Conservation (phyloP, 208 protist genomes). For the Trypanosoma grayi region DNA sequence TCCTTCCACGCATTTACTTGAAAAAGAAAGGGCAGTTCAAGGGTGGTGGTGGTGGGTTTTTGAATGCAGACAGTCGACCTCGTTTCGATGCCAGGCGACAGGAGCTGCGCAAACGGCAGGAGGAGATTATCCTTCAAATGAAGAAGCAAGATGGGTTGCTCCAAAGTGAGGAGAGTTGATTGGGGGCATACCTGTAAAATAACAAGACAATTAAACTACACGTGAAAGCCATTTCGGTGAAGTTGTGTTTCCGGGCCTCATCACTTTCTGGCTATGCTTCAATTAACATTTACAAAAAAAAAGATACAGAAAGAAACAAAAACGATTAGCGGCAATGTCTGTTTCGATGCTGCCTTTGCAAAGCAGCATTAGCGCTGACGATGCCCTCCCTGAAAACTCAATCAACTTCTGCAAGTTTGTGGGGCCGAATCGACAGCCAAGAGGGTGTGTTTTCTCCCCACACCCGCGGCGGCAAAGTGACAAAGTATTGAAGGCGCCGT, state of each 20-base stretch:
- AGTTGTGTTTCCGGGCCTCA: too few relatives aligned
- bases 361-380: slow-evolving; percentile 12
- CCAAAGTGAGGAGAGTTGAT: not conserved
- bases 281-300: too few relatives aligned
- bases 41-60: slow-evolving; percentile 11
- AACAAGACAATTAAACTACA: not conserved
- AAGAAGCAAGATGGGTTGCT: slow-evolving; percentile 46
- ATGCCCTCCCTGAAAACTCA: slow-evolving; percentile 8
- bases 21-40: slow-evolving; percentile 25
- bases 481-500: not conserved
- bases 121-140: slow-evolving; percentile 64
- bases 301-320: not conserved
- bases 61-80: slow-evolving; percentile 12
- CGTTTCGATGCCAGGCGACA: slow-evolving; percentile 27
- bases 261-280: not conserved
- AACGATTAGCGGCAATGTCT: slow-evolving; percentile 1
- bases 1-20: slow-evolving; percentile 39
- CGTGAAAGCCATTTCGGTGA: too few relatives aligned
- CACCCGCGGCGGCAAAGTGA: not conserved
- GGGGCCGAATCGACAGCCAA: not conserved
- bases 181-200: not conserved
- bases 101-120: slow-evolving; percentile 46
- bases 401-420: slow-evolving; percentile 28
- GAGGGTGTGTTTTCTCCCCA: slow-evolving; percentile 8
- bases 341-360: slow-evolving; percentile 11